Evolutionary conservation across 371 early-diverging fungal species (phyloP).

Genomic region (Funneliformis caledonium): DNA sequence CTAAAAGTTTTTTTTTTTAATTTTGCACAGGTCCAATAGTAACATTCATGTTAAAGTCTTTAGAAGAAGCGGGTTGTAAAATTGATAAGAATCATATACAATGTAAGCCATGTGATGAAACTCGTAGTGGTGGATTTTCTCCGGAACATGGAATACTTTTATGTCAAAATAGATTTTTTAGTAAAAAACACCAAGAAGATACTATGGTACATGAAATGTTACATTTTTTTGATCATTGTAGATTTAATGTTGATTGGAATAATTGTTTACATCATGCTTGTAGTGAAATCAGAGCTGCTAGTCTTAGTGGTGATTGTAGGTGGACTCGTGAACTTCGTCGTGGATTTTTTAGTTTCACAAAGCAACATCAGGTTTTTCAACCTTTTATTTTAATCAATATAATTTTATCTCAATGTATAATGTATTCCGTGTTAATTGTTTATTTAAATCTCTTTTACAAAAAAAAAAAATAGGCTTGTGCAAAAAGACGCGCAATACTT

Average conservation of each 20-base stretch:
- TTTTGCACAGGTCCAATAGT: constrained; percentile 73
- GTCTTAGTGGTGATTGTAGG: constrained; percentile 90
- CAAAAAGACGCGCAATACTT: constrained; percentile 85
- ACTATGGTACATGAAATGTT: constrained; percentile 96
- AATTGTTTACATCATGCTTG: constrained; percentile 92
- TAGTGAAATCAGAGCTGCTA: constrained; percentile 90
- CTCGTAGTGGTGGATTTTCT: constrained; percentile 82
- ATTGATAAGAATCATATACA: constrained; percentile 64
- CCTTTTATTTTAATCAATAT: not conserved
- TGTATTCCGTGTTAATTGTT: constrained; percentile 8
- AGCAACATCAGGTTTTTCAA: constrained; percentile 80
- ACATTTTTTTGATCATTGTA: constrained; percentile 92
- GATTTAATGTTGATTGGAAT: constrained; percentile 82
- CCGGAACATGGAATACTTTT: constrained; percentile 80
- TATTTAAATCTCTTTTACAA: not conserved
- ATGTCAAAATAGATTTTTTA: constrained; percentile 80
- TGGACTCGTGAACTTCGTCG: constrained; percentile 84
- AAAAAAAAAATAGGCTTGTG: constrained; percentile 63
- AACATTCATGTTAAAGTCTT: constrained; percentile 80
- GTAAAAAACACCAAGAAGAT: constrained; percentile 80
- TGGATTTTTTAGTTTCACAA: constrained; percentile 79
- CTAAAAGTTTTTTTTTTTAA: not conserved
- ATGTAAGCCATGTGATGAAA: constrained; percentile 83
- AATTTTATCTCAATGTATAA: not conserved
- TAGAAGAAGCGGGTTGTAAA: constrained; percentile 71